Evolutionary conservation across 305 asterid genomes (phyloP).

Genomic region (Rubia tinctorum): DNA sequence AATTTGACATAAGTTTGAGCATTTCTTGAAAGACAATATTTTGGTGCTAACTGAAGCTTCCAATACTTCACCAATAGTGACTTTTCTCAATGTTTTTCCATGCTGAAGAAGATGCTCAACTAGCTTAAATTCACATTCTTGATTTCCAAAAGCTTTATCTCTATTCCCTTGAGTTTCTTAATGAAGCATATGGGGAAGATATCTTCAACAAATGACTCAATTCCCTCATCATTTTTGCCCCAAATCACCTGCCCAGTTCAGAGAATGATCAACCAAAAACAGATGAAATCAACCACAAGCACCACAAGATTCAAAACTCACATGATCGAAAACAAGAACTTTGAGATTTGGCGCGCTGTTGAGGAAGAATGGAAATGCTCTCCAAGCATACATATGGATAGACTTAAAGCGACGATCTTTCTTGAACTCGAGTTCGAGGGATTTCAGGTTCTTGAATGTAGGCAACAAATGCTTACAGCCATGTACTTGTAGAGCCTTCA

Average conservation of each 20-base stretch:
- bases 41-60: not conserved
- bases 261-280: too few relatives aligned
- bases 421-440: not conserved
- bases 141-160: not conserved
- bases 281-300: not conserved
- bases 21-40: not conserved
- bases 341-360: not conserved
- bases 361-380: not conserved
- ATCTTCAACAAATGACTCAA: not conserved
- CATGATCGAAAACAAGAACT: not conserved
- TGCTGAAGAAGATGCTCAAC: conserved; percentile 8
- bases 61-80: not conserved
- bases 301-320: not conserved
- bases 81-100: conserved; percentile 5
- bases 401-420: not conserved
- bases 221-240: not conserved
- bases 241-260: too few relatives aligned
- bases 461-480: not conserved
- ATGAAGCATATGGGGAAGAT: not conserved
- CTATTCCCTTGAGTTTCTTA: conserved; percentile 1
- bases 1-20: not conserved
- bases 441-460: conserved; percentile 1
- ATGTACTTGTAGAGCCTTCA: not conserved
- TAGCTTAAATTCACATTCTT: conserved; percentile 2
- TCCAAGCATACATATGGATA: not conserved